phyloP scores from a whole-genome alignment of 176 grass and related monocot genomes.

The Microstegium vimineum region DNA sequence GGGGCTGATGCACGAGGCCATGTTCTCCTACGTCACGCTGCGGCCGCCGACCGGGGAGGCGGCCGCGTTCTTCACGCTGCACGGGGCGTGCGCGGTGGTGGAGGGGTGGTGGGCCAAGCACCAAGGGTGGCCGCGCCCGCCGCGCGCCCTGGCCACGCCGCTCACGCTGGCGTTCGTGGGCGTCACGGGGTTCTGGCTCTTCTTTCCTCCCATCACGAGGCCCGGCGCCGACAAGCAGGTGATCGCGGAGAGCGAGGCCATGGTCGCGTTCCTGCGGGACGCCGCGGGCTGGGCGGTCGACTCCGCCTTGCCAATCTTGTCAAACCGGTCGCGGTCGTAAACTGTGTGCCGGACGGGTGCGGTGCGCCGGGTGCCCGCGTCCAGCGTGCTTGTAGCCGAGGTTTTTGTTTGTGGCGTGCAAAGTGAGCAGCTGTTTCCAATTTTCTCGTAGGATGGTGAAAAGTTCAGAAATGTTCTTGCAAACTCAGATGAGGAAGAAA shows the following conservation, averaged over 20 bases:
- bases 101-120: slow-evolving; percentile 42
- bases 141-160: slow-evolving; percentile 5
- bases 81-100: slow-evolving; percentile 48
- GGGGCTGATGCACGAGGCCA: slow-evolving; percentile 61
- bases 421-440: neutral
- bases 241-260: slow-evolving; percentile 47
- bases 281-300: neutral
- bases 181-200: slow-evolving; percentile 49
- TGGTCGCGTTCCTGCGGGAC: slow-evolving; percentile 25
- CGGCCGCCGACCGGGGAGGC: slow-evolving; percentile 50
- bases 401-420: too few species aligned
- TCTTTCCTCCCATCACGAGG: slow-evolving; percentile 57
- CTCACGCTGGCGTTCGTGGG: slow-evolving; percentile 41
- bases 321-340: neutral
- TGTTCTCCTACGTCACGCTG: slow-evolving; percentile 69
- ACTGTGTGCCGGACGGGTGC: neutral
- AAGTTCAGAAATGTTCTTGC: neutral
- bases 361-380: too few species aligned
- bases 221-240: slow-evolving; percentile 30
- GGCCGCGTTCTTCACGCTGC: slow-evolving; percentile 54
- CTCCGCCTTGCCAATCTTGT: neutral
- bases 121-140: slow-evolving; percentile 31
- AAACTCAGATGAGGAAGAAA: too few species aligned
- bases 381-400: neutral
- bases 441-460: neutral